Evolutionary conservation across 2,329 filamentous ascomycete genomes (phyloP).

Genomic region (Domatiomyces globalis): DNA sequence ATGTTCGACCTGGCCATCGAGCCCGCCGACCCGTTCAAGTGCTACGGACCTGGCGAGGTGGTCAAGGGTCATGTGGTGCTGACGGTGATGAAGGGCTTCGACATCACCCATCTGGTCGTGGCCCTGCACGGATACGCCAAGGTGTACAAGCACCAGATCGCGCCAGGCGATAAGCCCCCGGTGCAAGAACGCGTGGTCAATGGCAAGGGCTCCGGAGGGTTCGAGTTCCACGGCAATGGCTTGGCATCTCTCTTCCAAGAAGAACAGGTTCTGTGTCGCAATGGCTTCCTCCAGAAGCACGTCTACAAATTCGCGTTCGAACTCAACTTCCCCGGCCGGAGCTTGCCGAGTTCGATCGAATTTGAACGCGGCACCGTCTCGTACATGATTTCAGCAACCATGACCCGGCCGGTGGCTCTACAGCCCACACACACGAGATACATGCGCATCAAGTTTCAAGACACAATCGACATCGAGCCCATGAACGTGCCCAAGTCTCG

Average conservation of each 20-base stretch:
- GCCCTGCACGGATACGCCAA: conserved; percentile 51
- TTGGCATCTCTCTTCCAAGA: conserved; percentile 52
- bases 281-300: conserved; percentile 49
- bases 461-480: conserved; percentile 70
- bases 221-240: conserved; percentile 49
- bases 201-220: conserved; percentile 38
- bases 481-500: conserved; percentile 61
- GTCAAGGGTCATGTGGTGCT: conserved; percentile 47
- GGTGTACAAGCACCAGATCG: conserved; percentile 48
- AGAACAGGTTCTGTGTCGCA: conserved; percentile 49
- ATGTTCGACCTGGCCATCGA: conserved; percentile 49
- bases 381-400: conserved; percentile 77
- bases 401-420: conserved; percentile 80
- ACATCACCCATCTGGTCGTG: conserved; percentile 50
- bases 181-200: conserved; percentile 37
- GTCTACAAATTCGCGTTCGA: conserved; percentile 54
- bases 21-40: conserved; percentile 47
- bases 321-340: conserved; percentile 44
- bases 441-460: conserved; percentile 62
- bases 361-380: conserved; percentile 90
- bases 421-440: conserved; percentile 67
- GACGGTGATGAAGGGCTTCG: conserved; percentile 45
- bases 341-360: conserved; percentile 79
- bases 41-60: conserved; percentile 48
- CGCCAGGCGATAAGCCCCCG: conserved; percentile 40